Evolutionary conservation across 192 early-diverging fungal species (phyloP), one percentile per base, ranked within the genome.

Genomic region (Dimargaris cristalligena): DNA sequence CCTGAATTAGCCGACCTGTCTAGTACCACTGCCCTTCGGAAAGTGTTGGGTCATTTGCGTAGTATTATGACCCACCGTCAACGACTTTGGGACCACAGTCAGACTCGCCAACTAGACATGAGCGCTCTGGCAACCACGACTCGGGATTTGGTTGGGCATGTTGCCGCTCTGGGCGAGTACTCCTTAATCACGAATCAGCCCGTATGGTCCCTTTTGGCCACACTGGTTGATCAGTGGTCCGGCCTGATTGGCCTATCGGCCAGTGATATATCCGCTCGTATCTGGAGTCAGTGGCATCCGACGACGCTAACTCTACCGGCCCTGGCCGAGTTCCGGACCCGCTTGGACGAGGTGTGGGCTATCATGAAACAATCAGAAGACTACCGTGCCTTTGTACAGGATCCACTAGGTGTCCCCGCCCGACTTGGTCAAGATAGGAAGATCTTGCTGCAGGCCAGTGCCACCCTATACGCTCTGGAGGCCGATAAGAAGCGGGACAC

Each of bases 401-500:
- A 34, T 31, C 55, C 55, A 20, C n/a, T 57, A n/a, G 30, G 13
- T 14, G 16, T 18, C 11, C 33, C 55, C 0, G 23, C 13, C 6
- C 16, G 32, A 31, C 35, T 35, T 23, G 30, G 26, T 25, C 22
- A 34, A 16, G 52, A n/a, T 31, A 54, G 33, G 4, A 3, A 29
- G 18, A 18, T 28, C 14, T 10, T 54, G 28, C 32, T 54, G 52
- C 52, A 54, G 18, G 32, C 33, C 22, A n/a, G 13, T 18, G 33
- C 55, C 33, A 57, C 55, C 55, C 33, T 57, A n/a, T 57, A 34
- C 32, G 55, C 55, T n/a, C 35, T 57, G 55, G 55, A 57, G 32
- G 33, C 55, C 32, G 34, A 30, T 13, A 23, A 18, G 18, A 34
- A 57, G 23, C 13, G n/a, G 6, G 34, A 34, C 13, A 11, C 20